A percentile compares a stretch with the other conserved stretches of the same genome.
Conservation (phyloP, 108 stramenopile genomes). For the Nitzschia palea region DNA sequence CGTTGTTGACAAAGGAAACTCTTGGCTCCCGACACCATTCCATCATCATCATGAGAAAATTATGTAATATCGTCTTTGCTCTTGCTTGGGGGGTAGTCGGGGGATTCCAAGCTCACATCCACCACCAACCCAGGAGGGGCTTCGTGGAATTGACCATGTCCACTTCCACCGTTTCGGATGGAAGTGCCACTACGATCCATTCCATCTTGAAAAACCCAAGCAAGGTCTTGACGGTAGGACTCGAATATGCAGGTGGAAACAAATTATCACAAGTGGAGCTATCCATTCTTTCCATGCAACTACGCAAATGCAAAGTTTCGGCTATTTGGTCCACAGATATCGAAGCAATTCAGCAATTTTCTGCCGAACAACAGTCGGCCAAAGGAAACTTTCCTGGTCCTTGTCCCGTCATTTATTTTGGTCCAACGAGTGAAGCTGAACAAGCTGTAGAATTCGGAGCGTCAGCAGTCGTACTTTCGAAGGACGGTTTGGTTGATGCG, state of each 20-base stretch:
- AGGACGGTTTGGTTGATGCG: background rate
- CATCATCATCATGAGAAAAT: too few relatives aligned
- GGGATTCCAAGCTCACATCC: too few relatives aligned
- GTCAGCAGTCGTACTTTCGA: slow-evolving; percentile 27
- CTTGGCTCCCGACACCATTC: too few relatives aligned
- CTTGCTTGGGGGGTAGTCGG: too few relatives aligned
- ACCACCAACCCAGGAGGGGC: too few relatives aligned
- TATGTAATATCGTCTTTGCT: too few relatives aligned
- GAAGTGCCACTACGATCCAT: slow-evolving; percentile 19
- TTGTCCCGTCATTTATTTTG: slow-evolving; percentile 35
- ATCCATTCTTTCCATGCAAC: slow-evolving; percentile 55
- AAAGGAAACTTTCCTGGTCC: slow-evolving; percentile 51
- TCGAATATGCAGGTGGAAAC: slow-evolving; percentile 34
- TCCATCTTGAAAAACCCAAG: slow-evolving; percentile 40
- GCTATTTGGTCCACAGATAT: slow-evolving; percentile 40
- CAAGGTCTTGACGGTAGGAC: slow-evolving; percentile 44
- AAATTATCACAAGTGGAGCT: slow-evolving; percentile 15
- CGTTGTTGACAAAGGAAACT: too few relatives aligned
- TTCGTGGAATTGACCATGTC: background rate
- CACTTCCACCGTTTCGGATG: background rate
- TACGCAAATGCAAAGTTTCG: slow-evolving; percentile 47
- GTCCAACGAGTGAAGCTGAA: slow-evolving; percentile 2
- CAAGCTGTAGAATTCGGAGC: slow-evolving; percentile 38
- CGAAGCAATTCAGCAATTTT: slow-evolving; percentile 19
- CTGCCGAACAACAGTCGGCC: slow-evolving; percentile 37